A percentile compares a stretch with the other conserved stretches of the same genome.
phyloP scores from a whole-genome alignment of 768 basidiomycete genomes.

The Boletus subcaerulescens region DNA sequence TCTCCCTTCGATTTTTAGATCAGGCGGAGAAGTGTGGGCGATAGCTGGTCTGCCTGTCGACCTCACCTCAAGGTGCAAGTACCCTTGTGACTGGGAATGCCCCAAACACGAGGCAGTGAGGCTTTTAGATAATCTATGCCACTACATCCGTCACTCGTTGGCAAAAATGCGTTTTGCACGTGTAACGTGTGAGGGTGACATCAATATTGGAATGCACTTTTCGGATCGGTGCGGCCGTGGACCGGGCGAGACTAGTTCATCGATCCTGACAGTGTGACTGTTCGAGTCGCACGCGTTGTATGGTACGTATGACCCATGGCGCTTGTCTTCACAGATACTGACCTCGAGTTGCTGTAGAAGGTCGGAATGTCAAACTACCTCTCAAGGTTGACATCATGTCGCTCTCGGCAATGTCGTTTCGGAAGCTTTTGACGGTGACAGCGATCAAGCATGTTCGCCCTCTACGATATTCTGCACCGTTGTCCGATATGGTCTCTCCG shows the following conservation, averaged over 20 bases:
- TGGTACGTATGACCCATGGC: no score
- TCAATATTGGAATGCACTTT: neutral
- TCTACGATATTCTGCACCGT: no score
- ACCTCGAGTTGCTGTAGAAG: no score
- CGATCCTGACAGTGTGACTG: no score
- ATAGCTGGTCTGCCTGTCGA: neutral
- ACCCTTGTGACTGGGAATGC: constrained; percentile 19
- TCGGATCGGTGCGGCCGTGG: constrained; percentile 11
- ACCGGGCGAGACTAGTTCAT: neutral
- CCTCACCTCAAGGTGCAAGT: constrained; percentile 8
- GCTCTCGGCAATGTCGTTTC: no score
- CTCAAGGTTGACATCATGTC: no score
- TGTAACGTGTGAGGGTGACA: constrained; percentile 11
- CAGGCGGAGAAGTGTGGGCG: neutral
- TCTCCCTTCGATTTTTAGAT: neutral
- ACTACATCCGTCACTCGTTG: constrained; percentile 14
- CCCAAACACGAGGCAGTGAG: constrained; percentile 25
- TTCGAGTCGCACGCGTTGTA: no score
- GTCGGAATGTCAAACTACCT: no score
- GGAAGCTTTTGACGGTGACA: no score
- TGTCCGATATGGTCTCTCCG: no score
- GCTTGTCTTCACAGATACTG: no score
- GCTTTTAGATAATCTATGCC: constrained; percentile 28
- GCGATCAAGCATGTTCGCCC: no score
- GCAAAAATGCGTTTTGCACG: constrained; percentile 23